Base-by-base conservation (phyloP, 108 stramenopile species). In the Fistulifera solaris region DNA sequence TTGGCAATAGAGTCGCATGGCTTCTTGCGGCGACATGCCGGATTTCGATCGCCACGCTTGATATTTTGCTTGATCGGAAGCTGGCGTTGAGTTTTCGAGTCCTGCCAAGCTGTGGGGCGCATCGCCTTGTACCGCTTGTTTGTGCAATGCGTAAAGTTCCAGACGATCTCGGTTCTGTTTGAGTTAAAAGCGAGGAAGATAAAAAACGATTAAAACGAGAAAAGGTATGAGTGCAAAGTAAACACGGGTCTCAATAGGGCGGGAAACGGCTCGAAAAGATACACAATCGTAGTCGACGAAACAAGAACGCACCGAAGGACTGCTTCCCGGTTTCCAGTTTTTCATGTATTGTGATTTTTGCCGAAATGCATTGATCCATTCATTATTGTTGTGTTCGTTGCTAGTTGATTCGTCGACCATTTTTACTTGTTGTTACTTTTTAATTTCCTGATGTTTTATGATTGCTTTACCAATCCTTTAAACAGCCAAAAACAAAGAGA, bases 121-220 rank as follows among this genome's bases (percentile, higher is more conserved):
- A 59, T 92, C 90, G 14, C 84, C 83, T 27, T 64, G 67, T 3
- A 85, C 79, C 0, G 84, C 74, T 59, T 87, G 85, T 54, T 92
- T 92, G 82, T 92, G 90, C 39, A 87, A 76, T n/a, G 90, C 90
- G 59, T 88, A 92, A 0, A 92, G 69, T 66, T 92, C 90, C 58
- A 92, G 65, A 18, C 80, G 72, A 61, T 92, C 85, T 18, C 85
- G 78, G 57, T 92, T 92, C 78, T 82, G 31, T 27, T 24, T 24
- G 15, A 54, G 40, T 16, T 31, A 27, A 55, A 43, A 27, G 21
- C 25, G 39, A 24, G 21, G 8, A 24, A 38, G 53, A 27, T 61
- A 15, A 58, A 52, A 15, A 27, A 45, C 28, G 39, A 8, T 7
- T 39, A 53, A 12, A 61, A 48, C 11, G 39, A 10, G 15, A 27